A percentile compares a stretch with the other conserved stretches of the same genome.
phyloP scores from a whole-genome alignment of 257 asterid species.

The Galeopsis tetrahit region DNA sequence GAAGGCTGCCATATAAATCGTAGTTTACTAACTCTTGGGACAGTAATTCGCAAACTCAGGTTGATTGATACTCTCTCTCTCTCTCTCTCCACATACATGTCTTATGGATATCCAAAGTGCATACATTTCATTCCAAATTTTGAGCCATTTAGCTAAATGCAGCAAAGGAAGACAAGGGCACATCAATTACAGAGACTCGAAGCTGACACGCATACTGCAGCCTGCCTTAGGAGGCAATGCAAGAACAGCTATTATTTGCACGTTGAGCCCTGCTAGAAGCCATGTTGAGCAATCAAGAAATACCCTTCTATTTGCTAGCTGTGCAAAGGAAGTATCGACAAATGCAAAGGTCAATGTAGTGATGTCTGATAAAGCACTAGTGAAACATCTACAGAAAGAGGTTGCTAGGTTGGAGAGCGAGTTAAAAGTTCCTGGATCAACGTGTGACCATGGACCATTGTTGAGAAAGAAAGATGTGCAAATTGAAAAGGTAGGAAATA shows the following conservation, averaged over 20 bases:
- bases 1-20: constrained; percentile 99
- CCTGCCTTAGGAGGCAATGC: constrained; percentile 99
- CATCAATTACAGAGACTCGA: constrained; percentile 92
- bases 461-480: constrained; percentile 88
- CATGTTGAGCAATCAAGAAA: constrained; percentile 99
- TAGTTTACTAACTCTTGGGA: constrained; percentile 88
- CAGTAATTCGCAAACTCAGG: constrained; percentile 98
- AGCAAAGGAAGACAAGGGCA: constrained; percentile 99
- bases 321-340: constrained; percentile 98
- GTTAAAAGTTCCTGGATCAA: constrained; percentile 73
- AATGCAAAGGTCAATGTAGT: constrained; percentile 99
- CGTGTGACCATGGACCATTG: constrained; percentile 67
- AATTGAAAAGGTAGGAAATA: constrained; percentile 77
- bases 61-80: constrained; percentile 34
- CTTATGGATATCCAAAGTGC: not conserved
- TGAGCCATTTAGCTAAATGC: constrained; percentile 44
- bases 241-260: constrained; percentile 96
- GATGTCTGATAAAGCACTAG: constrained; percentile 99
- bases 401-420: constrained; percentile 96
- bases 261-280: constrained; percentile 94
- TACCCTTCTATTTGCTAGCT: constrained; percentile 91
- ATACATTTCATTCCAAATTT: constrained; percentile 5
- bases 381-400: constrained; percentile 97
- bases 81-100: not conserved
- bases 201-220: constrained; percentile 96